Evolutionary conservation across 148 eudicot species (phyloP).

Genomic region (Rhododendron vialii): DNA sequence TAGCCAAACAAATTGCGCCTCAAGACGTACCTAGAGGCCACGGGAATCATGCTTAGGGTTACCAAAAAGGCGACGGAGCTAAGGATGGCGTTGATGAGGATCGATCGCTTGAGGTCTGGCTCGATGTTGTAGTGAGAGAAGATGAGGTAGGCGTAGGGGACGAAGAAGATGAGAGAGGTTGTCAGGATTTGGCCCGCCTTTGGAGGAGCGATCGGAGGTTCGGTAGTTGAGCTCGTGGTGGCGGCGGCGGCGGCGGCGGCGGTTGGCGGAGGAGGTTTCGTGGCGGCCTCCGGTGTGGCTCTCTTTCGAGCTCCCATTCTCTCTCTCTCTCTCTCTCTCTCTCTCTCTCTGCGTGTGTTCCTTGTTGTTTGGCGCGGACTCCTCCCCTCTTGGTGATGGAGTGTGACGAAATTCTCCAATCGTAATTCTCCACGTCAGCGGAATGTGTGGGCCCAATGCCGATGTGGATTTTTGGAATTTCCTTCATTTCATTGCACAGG

Average conservation of each 20-base stretch:
- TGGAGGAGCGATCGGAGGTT: constrained; percentile 25
- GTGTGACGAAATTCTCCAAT: no score
- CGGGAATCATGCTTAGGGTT: constrained; percentile 63
- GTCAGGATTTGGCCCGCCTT: constrained; percentile 37
- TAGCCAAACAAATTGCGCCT: constrained; percentile 81
- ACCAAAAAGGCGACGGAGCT: constrained; percentile 57
- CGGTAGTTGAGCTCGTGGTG: neutral
- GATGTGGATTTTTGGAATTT: no score
- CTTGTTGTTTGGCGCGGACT: no score
- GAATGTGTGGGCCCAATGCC: no score
- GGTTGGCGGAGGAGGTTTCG: neutral
- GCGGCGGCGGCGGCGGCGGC: no score
- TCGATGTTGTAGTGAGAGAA: constrained; percentile 55
- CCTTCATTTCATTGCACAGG: no score
- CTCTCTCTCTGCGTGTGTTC: neutral
- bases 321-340: constrained; percentile 9
- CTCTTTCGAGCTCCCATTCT: constrained; percentile 10
- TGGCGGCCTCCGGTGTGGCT: neutral
- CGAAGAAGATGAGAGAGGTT: constrained; percentile 41
- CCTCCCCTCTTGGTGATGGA: no score
- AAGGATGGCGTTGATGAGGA: constrained; percentile 51
- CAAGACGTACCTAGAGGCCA: constrained; percentile 70
- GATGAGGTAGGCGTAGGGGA: constrained; percentile 64
- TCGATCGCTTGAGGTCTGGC: constrained; percentile 52
- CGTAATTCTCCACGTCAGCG: no score